Conservation (phyloP, 2,329 filamentous ascomycete genomes). For the Neofusicoccum parvum region DNA sequence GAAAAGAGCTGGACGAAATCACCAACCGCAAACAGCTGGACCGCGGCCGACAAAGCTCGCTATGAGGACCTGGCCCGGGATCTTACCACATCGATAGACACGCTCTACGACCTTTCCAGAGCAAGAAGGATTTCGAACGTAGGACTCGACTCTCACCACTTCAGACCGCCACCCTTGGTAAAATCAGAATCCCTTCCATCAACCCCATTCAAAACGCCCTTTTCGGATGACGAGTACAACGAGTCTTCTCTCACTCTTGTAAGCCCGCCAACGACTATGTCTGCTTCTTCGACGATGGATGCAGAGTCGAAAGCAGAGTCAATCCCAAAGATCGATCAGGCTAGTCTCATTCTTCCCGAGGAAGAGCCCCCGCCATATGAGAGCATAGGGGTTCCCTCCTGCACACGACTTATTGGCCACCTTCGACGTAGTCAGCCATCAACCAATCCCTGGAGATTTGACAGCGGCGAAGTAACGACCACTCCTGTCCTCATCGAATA, state of each 20-base stretch:
- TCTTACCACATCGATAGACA: constrained; percentile 76
- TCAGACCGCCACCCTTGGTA: constrained; percentile 5
- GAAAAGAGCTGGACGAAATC: constrained; percentile 42
- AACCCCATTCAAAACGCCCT: constrained; percentile 8
- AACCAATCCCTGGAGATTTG: constrained; percentile 41
- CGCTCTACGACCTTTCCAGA: constrained; percentile 73
- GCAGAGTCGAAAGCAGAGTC: constrained; percentile 19
- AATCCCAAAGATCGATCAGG: constrained; percentile 46
- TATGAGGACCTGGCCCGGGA: constrained; percentile 76
- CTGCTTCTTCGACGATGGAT: background rate
- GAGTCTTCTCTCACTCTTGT: constrained; percentile 48
- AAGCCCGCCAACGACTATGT: constrained; percentile 38
- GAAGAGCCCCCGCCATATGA: constrained; percentile 54
- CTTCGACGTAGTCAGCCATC: constrained; percentile 37
- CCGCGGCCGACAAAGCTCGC: constrained; percentile 69
- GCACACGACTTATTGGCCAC: constrained; percentile 49
- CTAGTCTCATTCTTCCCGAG: constrained; percentile 46
- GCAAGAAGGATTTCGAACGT: constrained; percentile 52
- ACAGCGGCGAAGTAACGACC: constrained; percentile 38
- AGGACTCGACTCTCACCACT: background rate
- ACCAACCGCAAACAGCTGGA: constrained; percentile 42
- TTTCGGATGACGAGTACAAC: constrained; percentile 28
- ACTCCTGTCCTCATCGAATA: constrained; percentile 71
- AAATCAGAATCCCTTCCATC: constrained; percentile 8
- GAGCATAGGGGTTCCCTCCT: constrained; percentile 46